These are phyloP conservation scores for Polyporus arcularius DNA, from an alignment of 768 basidiomycete species.

Conservation along the genomic window DNA sequence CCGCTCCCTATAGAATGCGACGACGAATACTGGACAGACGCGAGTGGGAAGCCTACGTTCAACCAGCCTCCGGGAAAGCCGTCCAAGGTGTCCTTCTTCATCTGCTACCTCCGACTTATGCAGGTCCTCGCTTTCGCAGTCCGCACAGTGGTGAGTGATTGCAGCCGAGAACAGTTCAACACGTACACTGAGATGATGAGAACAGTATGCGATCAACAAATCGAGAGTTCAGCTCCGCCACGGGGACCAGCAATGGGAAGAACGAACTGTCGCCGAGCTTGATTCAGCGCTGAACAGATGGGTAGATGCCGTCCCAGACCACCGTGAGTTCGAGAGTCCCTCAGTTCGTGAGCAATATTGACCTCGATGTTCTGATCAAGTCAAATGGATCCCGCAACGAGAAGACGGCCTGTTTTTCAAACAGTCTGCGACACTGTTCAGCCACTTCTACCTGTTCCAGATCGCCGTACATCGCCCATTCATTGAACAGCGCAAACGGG, in stretches of 20 bases:
- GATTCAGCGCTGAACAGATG: slow-evolving; percentile 78
- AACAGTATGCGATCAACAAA: slow-evolving; percentile 74
- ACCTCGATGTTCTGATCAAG: slow-evolving; percentile 14
- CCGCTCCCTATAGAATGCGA: slow-evolving; percentile 66
- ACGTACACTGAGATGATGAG: neutral
- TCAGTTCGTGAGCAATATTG: slow-evolving; percentile 25
- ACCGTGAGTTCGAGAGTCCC: slow-evolving; percentile 35
- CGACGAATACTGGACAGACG: slow-evolving; percentile 65
- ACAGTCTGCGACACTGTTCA: slow-evolving; percentile 38
- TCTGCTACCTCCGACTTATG: slow-evolving; percentile 53
- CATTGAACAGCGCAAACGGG: slow-evolving; percentile 27
- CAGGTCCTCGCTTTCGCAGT: slow-evolving; percentile 64
- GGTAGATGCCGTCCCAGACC: slow-evolving; percentile 69
- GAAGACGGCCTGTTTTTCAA: slow-evolving; percentile 23
- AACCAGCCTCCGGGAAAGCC: slow-evolving; percentile 65
- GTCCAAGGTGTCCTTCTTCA: slow-evolving; percentile 53
- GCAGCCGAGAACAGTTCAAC: too few relatives aligned
- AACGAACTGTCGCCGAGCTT: slow-evolving; percentile 67
- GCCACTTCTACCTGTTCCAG: slow-evolving; percentile 40
- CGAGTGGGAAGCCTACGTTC: slow-evolving; percentile 50
- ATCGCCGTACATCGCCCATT: slow-evolving; percentile 50
- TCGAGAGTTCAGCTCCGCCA: slow-evolving; percentile 54
- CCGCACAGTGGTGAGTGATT: slow-evolving; percentile 57
- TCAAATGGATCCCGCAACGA: slow-evolving; percentile 38
- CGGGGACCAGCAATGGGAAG: slow-evolving; percentile 56